Percentiles rank a stretch among this genome's conserved stretches.
Conservation (phyloP, 805 yeast genomes). For the Wickerhamomyces bovis region DNA sequence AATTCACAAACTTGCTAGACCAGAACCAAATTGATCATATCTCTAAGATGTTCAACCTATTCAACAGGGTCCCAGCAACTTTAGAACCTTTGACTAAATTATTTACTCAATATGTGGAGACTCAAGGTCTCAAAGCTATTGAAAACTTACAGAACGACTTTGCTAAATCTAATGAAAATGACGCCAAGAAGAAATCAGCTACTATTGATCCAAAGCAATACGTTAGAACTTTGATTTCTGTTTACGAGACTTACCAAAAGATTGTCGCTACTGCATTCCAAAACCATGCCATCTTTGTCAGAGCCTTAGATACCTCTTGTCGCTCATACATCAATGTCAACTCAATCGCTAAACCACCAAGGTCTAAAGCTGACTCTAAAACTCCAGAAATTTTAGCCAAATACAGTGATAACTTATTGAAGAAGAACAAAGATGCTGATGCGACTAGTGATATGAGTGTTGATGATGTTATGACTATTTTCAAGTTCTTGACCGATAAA, state of each 20-base stretch:
- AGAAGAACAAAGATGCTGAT: constrained; percentile 64
- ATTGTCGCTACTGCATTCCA: constrained; percentile 65
- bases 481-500: constrained; percentile 85
- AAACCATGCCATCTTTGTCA: constrained; percentile 70
- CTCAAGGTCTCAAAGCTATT: constrained; percentile 55
- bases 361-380: constrained; percentile 41
- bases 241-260: constrained; percentile 60
- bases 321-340: constrained; percentile 78
- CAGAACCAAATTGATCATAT: constrained; percentile 68
- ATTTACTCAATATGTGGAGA: constrained; percentile 67
- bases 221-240: constrained; percentile 66
- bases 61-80: constrained; percentile 74
- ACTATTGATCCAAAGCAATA: constrained; percentile 69
- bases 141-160: constrained; percentile 43
- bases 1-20: constrained; percentile 69
- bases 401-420: constrained; percentile 79
- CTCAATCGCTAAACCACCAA: constrained; percentile 58
- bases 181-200: constrained; percentile 16
- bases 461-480: constrained; percentile 80
- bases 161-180: constrained; percentile 21
- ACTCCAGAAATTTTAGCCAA: constrained; percentile 91
- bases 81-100: constrained; percentile 70
- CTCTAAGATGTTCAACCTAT: constrained; percentile 66
- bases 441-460: constrained; percentile 66
- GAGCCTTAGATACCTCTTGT: constrained; percentile 87